Conservation (phyloP, 225 moss, liverwort and hornwort species). For the Lunularia cruciata region DNA sequence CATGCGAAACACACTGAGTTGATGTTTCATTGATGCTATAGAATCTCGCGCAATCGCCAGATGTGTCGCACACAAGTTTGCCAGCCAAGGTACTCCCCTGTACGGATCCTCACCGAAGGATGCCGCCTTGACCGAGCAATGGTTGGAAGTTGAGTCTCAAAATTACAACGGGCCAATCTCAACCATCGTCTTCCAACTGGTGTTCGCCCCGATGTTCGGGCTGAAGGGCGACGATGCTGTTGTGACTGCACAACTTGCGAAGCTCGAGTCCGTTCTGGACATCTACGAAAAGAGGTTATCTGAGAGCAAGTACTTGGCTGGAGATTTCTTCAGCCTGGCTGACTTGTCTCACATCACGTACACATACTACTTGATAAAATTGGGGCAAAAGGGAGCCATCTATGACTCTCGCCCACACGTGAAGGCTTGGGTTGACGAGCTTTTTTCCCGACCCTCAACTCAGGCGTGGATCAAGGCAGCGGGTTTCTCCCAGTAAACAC, state of each 20-base stretch:
- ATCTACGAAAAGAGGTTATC: conserved; percentile 53
- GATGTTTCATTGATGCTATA: conserved; percentile 5
- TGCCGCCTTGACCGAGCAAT: conserved; percentile 34
- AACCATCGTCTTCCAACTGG: conserved; percentile 21
- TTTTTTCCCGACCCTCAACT: conserved; percentile 32
- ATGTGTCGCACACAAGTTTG: conserved; percentile 26
- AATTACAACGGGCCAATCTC: conserved; percentile 34
- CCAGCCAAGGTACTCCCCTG: conserved; percentile 30
- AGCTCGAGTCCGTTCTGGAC: conserved; percentile 51
- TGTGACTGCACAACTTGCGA: conserved; percentile 25
- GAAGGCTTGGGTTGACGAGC: conserved; percentile 36
- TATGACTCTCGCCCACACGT: conserved; percentile 32
- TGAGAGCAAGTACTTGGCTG: conserved; percentile 50
- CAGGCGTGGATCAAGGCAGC: conserved; percentile 14
- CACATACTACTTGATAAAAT: conserved; percentile 34
- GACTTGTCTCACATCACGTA: conserved; percentile 57
- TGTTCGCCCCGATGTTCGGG: conserved; percentile 19
- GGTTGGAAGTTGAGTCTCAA: conserved; percentile 41
- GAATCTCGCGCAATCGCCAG: conserved; percentile 50
- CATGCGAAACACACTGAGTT: no score
- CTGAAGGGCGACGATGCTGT: conserved; percentile 17
- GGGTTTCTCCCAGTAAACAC: background rate
- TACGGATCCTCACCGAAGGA: conserved; percentile 30
- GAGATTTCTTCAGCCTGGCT: conserved; percentile 61
- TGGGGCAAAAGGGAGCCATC: conserved; percentile 10